Base-by-base conservation (phyloP, 768 basidiomycete genomes). In the Pisolithus tinctorius region DNA sequence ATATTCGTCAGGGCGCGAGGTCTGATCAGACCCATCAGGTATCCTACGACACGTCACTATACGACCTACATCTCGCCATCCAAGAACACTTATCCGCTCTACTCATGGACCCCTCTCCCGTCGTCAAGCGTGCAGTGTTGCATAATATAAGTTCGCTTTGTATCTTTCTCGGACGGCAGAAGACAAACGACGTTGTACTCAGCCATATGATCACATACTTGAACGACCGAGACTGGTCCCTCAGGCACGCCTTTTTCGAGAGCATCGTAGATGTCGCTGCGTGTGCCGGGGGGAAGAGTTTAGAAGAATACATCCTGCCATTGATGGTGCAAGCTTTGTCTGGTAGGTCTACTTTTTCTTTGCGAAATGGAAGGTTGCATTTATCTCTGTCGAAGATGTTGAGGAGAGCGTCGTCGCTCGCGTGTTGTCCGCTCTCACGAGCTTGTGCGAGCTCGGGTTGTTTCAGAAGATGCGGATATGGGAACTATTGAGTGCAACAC, bases 271-370 rank as follows among this genome's bases (percentile, higher is more conserved):
- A 92, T 54, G 93, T 99, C 1, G 94, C 94, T 5, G 89, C 88
- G 0, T 95, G 91, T 69, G 91, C 94, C 3, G 94, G 94, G 1
- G 86, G 88, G 29, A 74, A 86, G 52, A 94, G 91, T 57, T 63
- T 98, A 59, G 96, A 98, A 62, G 93, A 97, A 60, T 98, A 97
- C 60, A 95, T 98, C 48, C 64, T 96, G n/a, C 96, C 96, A 0
- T 67, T 99, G 52, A 93, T 98, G 91, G 81, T 93, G 4, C 94
- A 97, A 59, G 93, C 94, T 0, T 69, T 99, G 26, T 93, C 92
- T 48, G 95, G 95, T 93, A 51, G 36, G 79, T 59, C 41, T 16
- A 26, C 7, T 5, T 10, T 30, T 10, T 38, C 31, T 13, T 26
- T 48, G 11, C 8, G 25, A 25, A 17, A 47, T 38, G 29, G 38